Percentiles rank a stretch among this genome's conserved stretches.
phyloP scores from a whole-genome alignment of 202 grass and related monocot genomes.

The Alloteropsis angusta region DNA sequence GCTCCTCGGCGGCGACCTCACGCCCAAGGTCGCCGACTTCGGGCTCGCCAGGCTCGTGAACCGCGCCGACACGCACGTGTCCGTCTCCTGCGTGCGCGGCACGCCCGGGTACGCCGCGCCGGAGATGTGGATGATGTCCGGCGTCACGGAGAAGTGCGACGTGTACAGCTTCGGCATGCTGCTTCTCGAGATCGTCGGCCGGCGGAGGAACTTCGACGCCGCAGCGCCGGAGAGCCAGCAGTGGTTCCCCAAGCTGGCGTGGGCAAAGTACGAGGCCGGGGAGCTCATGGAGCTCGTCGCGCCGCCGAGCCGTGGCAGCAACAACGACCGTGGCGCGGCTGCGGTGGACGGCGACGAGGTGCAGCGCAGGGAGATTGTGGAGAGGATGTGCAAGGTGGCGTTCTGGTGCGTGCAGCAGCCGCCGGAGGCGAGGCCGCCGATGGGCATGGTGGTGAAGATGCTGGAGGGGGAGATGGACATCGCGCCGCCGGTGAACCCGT shows the following conservation, averaged over 20 bases:
- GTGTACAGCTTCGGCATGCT: constrained; percentile 50
- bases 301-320: background rate
- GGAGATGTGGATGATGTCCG: constrained; percentile 28
- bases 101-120: constrained; percentile 30
- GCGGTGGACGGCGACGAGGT: background rate
- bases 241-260: constrained; percentile 22
- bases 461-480: constrained; percentile 19
- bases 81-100: background rate
- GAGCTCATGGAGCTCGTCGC: background rate
- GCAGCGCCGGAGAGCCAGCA: constrained; percentile 6
- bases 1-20: constrained; percentile 20
- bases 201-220: background rate
- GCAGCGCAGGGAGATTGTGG: background rate
- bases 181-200: constrained; percentile 25
- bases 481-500: background rate
- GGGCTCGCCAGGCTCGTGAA: constrained; percentile 20
- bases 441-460: constrained; percentile 28
- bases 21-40: constrained; percentile 40
- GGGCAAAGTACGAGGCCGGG: background rate
- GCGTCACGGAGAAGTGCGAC: constrained; percentile 32
- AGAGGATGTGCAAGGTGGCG: constrained; percentile 31
- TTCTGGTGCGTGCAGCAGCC: constrained; percentile 29
- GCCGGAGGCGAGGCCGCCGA: constrained; percentile 27
- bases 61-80: constrained; percentile 24
- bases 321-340: too few species aligned